Base-by-base conservation (phyloP, 1,284 basidiomycete species). In the Irpex lacteus region DNA sequence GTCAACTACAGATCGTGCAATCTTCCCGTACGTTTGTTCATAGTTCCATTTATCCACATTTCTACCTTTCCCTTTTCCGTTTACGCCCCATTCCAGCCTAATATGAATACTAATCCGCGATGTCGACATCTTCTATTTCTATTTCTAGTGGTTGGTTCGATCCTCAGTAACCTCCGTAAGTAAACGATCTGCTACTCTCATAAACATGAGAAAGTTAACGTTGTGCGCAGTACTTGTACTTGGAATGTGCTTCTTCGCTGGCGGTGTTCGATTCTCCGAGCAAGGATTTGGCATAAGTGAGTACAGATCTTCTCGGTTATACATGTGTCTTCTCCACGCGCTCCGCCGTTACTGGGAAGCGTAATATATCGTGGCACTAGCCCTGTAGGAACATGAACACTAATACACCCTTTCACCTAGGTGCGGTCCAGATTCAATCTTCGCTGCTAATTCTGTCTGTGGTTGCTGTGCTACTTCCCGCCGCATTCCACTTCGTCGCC, bases 1-100 rank as follows among this genome's bases (percentile, higher is more conserved):
- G 94, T 68, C 82, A 96, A 75, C 77, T 97, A 26, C 81, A 82
- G 53, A 85, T 97, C 61, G 94, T 96, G 0, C 95, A 96, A 77
- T 83, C 90, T 9, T 91, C 90, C 11, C 79, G 90, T 91, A 78
- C 82, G 93, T 70, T 61, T 15, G 11, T 11, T 44, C 40, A 26
- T 34, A 52, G 18, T 13, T 19, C 61, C 54, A 26, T 26, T 26
- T 26, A 26, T 26, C 26, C 26, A 26, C 36, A 50, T 57, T 13
- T 60, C 54, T 57, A 54, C 54, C 59, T 44, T 40, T 61, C 37
- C 18, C n/a, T 36, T 26, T 40, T 15, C 11, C 52, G 47, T 50
- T 26, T 26, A 26, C 26, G 26, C 26, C 26, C 26, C 62, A 64
- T 59, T 65, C 55, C 63, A 56, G 18, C 59, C 44, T 26, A 37